Percentiles rank a stretch among this genome's conserved stretches.
phyloP scores from a whole-genome alignment of 306 rosid genomes.

The Quercus engelmannii region DNA sequence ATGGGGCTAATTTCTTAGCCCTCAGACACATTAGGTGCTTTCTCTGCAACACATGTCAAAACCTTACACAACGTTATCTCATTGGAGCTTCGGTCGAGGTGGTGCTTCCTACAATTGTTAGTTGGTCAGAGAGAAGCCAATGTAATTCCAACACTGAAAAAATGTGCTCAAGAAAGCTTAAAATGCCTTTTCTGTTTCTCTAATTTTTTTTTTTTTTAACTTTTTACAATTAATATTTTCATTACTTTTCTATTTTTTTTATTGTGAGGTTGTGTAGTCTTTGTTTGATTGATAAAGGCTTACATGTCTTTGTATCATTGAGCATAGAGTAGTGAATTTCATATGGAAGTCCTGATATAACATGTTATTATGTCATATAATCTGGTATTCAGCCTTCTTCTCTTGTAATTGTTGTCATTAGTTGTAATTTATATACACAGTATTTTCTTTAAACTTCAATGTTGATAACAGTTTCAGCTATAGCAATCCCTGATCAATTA shows the following conservation, averaged over 20 bases:
- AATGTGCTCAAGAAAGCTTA: constrained; percentile 21
- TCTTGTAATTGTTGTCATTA: too few relatives aligned
- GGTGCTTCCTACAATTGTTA: constrained; percentile 32
- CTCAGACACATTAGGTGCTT: constrained; percentile 64
- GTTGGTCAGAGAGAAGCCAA: constrained; percentile 20
- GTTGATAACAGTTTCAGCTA: too few relatives aligned
- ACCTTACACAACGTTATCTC: constrained; percentile 52
- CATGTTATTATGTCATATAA: too few relatives aligned
- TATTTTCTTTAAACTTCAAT: too few relatives aligned
- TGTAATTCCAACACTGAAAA: constrained; percentile 20
- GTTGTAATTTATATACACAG: too few relatives aligned
- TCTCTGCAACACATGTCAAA: constrained; percentile 65
- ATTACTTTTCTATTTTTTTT: background rate
- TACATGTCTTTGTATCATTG: background rate
- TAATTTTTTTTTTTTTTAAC: background rate
- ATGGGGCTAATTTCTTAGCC: constrained; percentile 77
- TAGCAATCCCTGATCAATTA: too few relatives aligned
- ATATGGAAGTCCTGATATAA: background rate
- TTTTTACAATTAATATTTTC: background rate
- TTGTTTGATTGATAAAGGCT: background rate
- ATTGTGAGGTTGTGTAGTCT: background rate
- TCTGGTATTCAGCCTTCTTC: too few relatives aligned
- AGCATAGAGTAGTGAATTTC: background rate
- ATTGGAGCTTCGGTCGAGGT: constrained; percentile 45
- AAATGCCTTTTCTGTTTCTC: constrained; percentile 27